Evolutionary conservation across 2,329 filamentous ascomycete genomes (phyloP), one percentile per base, ranked within the genome.

Genomic region (Geosmithia morbida): DNA sequence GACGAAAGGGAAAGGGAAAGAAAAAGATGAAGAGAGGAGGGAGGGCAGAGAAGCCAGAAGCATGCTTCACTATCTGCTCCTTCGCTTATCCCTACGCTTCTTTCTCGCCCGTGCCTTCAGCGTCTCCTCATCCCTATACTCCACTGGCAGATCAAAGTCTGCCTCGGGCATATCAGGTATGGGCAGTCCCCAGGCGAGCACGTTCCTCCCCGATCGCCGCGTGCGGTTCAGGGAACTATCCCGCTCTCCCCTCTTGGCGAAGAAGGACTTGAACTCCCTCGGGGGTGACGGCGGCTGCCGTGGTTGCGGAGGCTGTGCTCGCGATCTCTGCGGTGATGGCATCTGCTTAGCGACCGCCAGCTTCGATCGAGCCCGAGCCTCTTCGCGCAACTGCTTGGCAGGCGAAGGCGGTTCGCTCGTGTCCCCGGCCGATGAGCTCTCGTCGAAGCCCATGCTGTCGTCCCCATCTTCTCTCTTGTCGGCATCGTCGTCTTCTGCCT

Each of bases 181-280:
- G 0, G 84, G 75, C 22, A 83, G 77, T 1, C 90, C 90, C 74
- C 92, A 97, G 3, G 89, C 90, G 44, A 83, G 70, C 16, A 81
- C 72, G 46, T 75, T 85, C 45, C 87, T 74, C 42, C 79, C 78
- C 45, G 80, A 77, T 46, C 85, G 79, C 33, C 87, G 75, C 5
- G 41, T 41, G 54, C 79, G 80, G 51, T 79, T 83, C n/a, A 95
- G 64, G 10, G 89, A 87, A 7, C 81, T 78, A 19, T 88, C 85
- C 22, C 90, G 82, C 51, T 90, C 74, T 57, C 94, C 81, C 20
- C 75, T 79, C 64, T 92, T 88, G 17, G 74, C 63, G 60, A 88
- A 97, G 66, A 96, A 96, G 0, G 87, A 94, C n/a, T 71, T 83
- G 58, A 96, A 88, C 39, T 85, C 83, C 49, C 72, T 75, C 2